phyloP scores from a whole-genome alignment of 139 green algal genomes.

The Picochlorum sp. region DNA sequence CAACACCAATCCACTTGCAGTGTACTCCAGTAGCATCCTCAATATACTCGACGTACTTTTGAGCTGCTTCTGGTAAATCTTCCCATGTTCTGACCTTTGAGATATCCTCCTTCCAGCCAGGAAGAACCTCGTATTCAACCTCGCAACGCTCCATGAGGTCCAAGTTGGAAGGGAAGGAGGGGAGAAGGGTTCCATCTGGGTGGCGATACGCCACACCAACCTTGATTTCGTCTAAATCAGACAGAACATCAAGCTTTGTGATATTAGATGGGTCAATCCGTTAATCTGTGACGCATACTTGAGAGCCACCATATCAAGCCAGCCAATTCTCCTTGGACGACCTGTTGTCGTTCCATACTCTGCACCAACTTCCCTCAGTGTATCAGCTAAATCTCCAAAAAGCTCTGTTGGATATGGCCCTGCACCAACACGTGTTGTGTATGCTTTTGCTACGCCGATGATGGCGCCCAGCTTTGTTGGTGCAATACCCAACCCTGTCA shows the following conservation, averaged over 20 bases:
- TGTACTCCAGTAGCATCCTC: slow-evolving; percentile 80
- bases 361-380: slow-evolving; percentile 64
- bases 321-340: slow-evolving; percentile 86
- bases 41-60: slow-evolving; percentile 72
- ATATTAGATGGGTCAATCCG: slow-evolving; percentile 96
- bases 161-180: slow-evolving; percentile 62
- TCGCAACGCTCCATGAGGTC: slow-evolving; percentile 56
- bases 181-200: slow-evolving; percentile 28
- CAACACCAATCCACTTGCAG: slow-evolving; percentile 93
- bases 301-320: slow-evolving; percentile 95
- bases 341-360: slow-evolving; percentile 99
- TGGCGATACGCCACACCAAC: slow-evolving; percentile 55
- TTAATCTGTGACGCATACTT: slow-evolving; percentile 86
- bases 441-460: slow-evolving; percentile 97
- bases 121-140: slow-evolving; percentile 88
- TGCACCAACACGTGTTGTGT: slow-evolving; percentile 93
- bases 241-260: slow-evolving; percentile 97
- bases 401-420: slow-evolving; percentile 98
- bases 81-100: slow-evolving; percentile 58
- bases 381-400: slow-evolving; percentile 73
- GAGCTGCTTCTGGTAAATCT: slow-evolving; percentile 73
- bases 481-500: slow-evolving; percentile 84
- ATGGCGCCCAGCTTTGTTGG: slow-evolving; percentile 78
- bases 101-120: slow-evolving; percentile 89
- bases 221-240: slow-evolving; percentile 77